Evolutionary conservation across 768 basidiomycete species (phyloP), one percentile per base, ranked within the genome.

Genomic region (Leccinum ochraceum): DNA sequence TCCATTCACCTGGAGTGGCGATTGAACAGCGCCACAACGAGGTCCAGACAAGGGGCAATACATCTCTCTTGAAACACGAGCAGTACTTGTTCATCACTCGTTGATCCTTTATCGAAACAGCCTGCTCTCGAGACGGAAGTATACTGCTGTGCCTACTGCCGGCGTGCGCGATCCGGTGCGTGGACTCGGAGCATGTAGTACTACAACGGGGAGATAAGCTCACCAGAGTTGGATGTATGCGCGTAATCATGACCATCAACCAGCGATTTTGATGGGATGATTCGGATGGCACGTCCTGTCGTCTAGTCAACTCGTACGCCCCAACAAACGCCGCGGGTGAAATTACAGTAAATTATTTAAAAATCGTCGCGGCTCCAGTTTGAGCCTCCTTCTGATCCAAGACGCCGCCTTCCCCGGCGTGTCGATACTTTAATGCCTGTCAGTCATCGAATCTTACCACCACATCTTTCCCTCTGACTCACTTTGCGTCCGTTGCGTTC

Each of bases 231-330:
- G 44, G 44, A 46, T 46, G 44, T 46, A 46, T 46, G 44, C 44
- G 10, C n/a, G 44, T 46, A 46, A 34, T 46, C 44, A 6, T 20
- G 44, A 46, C 20, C 20, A 52, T 52, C 51, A 32, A 32, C 30
- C 24, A 26, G 6, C 24, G 49, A 50, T 51, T 32, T 32, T 52
- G 53, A 17, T 20, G 22, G 20, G 53, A 24, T 36, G n/a, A 44
- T 44, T 11, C n/a, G 5, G 42, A 42, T 6, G n/a, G 44, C 44
- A 46, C 20, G n/a, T 20, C 34, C n/a, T 37, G 53, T 54, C n/a
- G 53, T 54, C 53, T 54, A 54, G 53, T 54, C 53, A 37, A 54
- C 53, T 54, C 53, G 32, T 37, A 54, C 44, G 6, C n/a, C 51
- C 22, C 16, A 24, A 37, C 20, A 51, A 44, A 34, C 30, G 22